These are phyloP conservation scores for Dicorynia guianensis DNA, from an alignment of 306 rosid genomes.

Conservation along the genomic window DNA sequence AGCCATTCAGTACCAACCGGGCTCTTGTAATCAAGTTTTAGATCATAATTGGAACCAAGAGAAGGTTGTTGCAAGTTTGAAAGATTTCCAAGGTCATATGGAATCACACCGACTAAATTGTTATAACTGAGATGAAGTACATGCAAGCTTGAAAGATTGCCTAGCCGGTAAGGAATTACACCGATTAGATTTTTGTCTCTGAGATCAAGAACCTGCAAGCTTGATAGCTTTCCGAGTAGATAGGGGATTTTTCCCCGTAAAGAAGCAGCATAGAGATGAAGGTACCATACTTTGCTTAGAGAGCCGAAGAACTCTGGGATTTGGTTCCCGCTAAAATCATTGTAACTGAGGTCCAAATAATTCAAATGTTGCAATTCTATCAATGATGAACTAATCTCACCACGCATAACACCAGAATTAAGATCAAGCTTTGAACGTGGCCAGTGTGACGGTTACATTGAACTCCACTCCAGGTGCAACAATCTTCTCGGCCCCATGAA, in stretches of 20 bases:
- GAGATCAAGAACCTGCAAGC: neutral
- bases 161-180: neutral
- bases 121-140: neutral
- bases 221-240: constrained; percentile 40
- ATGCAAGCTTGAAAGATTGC: neutral
- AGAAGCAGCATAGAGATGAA: neutral
- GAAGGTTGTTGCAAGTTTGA: neutral
- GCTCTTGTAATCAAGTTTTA: neutral
- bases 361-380: constrained; percentile 17
- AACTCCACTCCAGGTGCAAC: neutral
- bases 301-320: constrained; percentile 41
- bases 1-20: neutral
- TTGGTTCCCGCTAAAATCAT: neutral
- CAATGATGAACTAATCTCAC: constrained; percentile 35
- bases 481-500: neutral
- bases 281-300: constrained; percentile 12
- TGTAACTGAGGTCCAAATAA: constrained; percentile 9
- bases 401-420: neutral
- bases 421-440: neutral
- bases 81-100: neutral
- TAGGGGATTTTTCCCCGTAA: constrained; percentile 20
- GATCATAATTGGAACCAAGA: neutral
- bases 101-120: neutral
- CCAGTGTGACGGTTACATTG: neutral
- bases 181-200: neutral